These are phyloP conservation scores for Syzygium syzygioides DNA, from an alignment of 441 rosid species.

Conservation along the genomic window DNA sequence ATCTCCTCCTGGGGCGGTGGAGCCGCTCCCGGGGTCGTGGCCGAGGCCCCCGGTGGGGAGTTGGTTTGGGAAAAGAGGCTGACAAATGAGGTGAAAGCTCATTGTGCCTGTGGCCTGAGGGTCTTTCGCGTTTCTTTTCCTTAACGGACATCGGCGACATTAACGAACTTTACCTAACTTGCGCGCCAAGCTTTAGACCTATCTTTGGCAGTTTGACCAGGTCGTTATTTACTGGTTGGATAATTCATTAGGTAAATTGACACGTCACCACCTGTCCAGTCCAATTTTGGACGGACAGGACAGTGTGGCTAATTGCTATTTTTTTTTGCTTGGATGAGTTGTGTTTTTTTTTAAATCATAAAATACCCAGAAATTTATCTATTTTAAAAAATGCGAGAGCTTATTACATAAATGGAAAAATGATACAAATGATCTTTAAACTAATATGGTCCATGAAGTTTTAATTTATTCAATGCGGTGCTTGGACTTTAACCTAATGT, in stretches of 20 bases:
- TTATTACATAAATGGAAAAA: not conserved
- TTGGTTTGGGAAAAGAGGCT: not conserved
- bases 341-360: not conserved
- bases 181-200: not conserved
- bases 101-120: not conserved
- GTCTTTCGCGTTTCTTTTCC: not conserved
- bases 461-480: no score
- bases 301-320: not conserved
- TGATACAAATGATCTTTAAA: no score
- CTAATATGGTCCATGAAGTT: no score
- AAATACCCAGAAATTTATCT: not conserved
- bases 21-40: not conserved
- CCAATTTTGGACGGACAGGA: not conserved
- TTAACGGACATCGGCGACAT: not conserved
- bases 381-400: not conserved
- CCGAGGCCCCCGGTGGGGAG: not conserved
- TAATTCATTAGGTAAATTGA: not conserved
- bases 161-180: not conserved
- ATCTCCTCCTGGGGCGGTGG: not conserved
- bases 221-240: not conserved
- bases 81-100: not conserved
- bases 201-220: slow-evolving; percentile 25
- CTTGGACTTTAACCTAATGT: no score
- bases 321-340: not conserved
- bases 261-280: not conserved